phyloP scores from a whole-genome alignment of 2,329 filamentous ascomycete species.

The Lasiodiplodia sp. region DNA sequence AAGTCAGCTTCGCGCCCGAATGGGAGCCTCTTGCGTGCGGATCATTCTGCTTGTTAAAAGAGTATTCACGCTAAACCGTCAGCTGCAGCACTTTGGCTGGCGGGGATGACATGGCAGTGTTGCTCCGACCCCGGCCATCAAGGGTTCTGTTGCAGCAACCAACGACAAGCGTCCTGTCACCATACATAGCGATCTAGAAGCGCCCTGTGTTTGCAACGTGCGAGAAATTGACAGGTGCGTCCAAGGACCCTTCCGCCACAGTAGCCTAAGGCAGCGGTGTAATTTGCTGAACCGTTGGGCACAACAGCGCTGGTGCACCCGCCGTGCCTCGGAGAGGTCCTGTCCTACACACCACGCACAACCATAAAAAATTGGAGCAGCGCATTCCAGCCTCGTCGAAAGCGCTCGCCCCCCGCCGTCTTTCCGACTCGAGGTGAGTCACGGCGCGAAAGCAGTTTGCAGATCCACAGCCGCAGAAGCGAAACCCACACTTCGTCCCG shows the following conservation, averaged over 20 bases:
- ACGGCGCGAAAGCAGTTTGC: neutral
- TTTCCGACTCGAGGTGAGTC: conserved; percentile 1
- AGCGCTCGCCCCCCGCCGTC: neutral
- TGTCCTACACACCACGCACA: conserved; percentile 25
- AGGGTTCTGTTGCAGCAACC: conserved; percentile 7
- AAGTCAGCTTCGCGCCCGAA: neutral
- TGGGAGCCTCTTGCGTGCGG: neutral
- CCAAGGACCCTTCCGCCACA: conserved; percentile 15
- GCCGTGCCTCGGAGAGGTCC: conserved; percentile 1
- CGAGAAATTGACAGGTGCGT: conserved; percentile 27
- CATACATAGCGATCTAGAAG: neutral
- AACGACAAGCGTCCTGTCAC: neutral
- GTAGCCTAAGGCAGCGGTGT: conserved; percentile 20
- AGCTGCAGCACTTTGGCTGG: neutral
- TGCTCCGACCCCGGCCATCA: conserved; percentile 4
- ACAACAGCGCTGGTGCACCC: conserved; percentile 10
- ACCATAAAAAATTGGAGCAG: conserved; percentile 1
- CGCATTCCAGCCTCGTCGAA: conserved; percentile 2
- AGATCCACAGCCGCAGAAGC: conserved; percentile 13
- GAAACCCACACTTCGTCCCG: conserved; percentile 24
- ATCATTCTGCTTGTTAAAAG: neutral
- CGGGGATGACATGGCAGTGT: conserved; percentile 14
- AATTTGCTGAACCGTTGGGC: conserved; percentile 21
- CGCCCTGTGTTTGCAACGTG: conserved; percentile 19
- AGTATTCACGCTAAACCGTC: neutral